Conservation (phyloP, 345 rosid species). For the Sonneratia caseolaris region DNA sequence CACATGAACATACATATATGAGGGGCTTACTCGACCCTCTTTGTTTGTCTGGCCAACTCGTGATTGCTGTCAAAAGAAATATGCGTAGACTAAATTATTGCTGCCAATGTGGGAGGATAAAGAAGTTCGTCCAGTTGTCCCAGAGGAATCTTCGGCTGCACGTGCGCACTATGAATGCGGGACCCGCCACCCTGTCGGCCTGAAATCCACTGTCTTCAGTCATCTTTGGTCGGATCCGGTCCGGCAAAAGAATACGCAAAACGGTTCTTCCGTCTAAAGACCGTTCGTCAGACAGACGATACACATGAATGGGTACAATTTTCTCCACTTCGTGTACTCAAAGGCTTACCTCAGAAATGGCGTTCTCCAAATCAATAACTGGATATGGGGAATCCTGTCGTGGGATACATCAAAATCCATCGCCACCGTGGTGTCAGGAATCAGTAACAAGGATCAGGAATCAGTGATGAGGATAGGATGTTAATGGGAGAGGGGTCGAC, state of each 20-base stretch:
- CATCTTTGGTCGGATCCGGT: not conserved
- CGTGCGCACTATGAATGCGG: not conserved
- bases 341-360: slow-evolving; percentile 47
- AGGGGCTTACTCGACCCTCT: too few species aligned
- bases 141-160: not conserved
- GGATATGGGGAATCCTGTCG: slow-evolving; percentile 53
- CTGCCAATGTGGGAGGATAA: too few species aligned
- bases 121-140: not conserved
- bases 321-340: not conserved
- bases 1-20: too few species aligned
- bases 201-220: not conserved
- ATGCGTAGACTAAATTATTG: too few species aligned
- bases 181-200: not conserved
- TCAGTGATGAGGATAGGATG: too few species aligned
- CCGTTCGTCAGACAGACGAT: too few species aligned
- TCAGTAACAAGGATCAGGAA: too few species aligned
- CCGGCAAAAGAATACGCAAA: not conserved
- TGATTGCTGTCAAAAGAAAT: too few species aligned
- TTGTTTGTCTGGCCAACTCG: too few species aligned
- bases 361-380: slow-evolving; percentile 47
- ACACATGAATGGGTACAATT: too few species aligned
- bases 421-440: slow-evolving; percentile 23
- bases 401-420: slow-evolving; percentile 46
- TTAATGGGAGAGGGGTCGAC: too few species aligned
- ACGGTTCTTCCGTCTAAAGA: not conserved